Evolutionary conservation across 495 filamentous ascomycete species (phyloP).

Genomic region (Umbilicaria muhlenbergii): DNA sequence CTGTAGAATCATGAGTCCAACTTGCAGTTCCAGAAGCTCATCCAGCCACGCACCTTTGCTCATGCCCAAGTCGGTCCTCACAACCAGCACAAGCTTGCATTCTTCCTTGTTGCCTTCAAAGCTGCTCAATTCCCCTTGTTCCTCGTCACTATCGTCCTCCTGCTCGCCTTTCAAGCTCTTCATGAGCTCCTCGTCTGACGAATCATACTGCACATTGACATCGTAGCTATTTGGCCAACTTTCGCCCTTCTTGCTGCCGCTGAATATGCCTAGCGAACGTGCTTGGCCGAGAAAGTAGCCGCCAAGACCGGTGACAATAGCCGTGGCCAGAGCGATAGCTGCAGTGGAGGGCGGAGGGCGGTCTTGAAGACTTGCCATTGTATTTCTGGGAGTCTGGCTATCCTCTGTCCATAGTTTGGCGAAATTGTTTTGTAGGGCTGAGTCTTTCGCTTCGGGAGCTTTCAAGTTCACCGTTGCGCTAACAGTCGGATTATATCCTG

Average conservation of each 20-base stretch:
- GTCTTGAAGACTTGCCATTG: slow-evolving; percentile 14
- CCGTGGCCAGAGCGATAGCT: slow-evolving; percentile 43
- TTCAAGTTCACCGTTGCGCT: no score
- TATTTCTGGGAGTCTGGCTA: no score
- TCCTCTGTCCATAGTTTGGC: no score
- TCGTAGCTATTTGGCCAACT: slow-evolving; percentile 37
- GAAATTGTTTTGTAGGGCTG: no score
- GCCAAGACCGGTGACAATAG: slow-evolving; percentile 44
- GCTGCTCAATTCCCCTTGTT: slow-evolving; percentile 26
- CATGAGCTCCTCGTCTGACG: slow-evolving; percentile 26
- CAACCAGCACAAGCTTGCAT: slow-evolving; percentile 87
- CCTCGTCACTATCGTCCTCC: slow-evolving; percentile 24
- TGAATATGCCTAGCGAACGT: slow-evolving; percentile 30
- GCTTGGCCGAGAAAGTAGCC: slow-evolving; percentile 51
- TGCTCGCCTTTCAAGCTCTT: slow-evolving; percentile 1
- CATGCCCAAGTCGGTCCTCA: slow-evolving; percentile 90
- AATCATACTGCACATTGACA: slow-evolving; percentile 31
- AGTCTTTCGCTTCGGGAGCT: no score
- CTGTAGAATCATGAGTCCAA: slow-evolving; percentile 23
- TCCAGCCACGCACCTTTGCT: slow-evolving; percentile 58
- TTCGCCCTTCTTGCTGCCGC: slow-evolving; percentile 20
- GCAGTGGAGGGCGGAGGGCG: slow-evolving; percentile 29
- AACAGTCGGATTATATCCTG: no score
- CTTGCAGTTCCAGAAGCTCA: background rate
- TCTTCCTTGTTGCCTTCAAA: slow-evolving; percentile 50